A percentile compares a stretch with the other conserved stretches of the same genome.
phyloP scores from a whole-genome alignment of 345 rosid genomes.

The Rhodamnia argentea region DNA sequence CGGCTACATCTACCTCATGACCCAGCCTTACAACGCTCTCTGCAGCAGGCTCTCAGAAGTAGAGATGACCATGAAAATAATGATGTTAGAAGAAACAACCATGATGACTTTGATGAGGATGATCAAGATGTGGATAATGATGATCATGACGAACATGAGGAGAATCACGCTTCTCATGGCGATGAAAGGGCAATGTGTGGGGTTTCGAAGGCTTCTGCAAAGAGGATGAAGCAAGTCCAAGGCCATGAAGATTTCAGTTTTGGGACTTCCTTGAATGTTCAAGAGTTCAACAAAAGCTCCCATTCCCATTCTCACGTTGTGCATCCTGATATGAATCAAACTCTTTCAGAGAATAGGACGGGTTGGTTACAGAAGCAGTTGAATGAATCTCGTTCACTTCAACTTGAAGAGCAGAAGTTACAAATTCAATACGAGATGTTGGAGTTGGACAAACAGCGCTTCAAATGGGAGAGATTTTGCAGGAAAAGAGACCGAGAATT shows the following conservation, averaged over 20 bases:
- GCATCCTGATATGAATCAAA: constrained; percentile 46
- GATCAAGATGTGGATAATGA: constrained; percentile 66
- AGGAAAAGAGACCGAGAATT: constrained; percentile 68
- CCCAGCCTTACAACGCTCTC: constrained; percentile 63
- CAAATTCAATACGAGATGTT: constrained; percentile 65
- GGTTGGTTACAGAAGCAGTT: constrained; percentile 52
- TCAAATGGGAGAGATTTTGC: constrained; percentile 82
- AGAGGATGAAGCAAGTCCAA: constrained; percentile 50
- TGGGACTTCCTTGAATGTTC: constrained; percentile 27
- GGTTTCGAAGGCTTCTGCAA: constrained; percentile 27
- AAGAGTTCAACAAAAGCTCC: constrained; percentile 24
- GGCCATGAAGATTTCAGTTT: constrained; percentile 40
- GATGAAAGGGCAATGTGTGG: constrained; percentile 33
- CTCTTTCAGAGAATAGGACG: constrained; percentile 32
- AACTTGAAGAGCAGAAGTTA: constrained; percentile 72
- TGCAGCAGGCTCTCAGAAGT: constrained; percentile 60
- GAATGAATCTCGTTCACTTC: constrained; percentile 56
- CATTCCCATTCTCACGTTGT: constrained; percentile 21
- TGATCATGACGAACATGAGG: constrained; percentile 63
- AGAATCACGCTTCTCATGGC: constrained; percentile 31
- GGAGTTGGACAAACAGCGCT: constrained; percentile 76
- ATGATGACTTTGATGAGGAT: constrained; percentile 71
- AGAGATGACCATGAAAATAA: constrained; percentile 71
- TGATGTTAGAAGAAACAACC: constrained; percentile 39
- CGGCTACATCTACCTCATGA: constrained; percentile 90